Conservation (phyloP, 306 rosid species). For the Ormosia emarginata region DNA sequence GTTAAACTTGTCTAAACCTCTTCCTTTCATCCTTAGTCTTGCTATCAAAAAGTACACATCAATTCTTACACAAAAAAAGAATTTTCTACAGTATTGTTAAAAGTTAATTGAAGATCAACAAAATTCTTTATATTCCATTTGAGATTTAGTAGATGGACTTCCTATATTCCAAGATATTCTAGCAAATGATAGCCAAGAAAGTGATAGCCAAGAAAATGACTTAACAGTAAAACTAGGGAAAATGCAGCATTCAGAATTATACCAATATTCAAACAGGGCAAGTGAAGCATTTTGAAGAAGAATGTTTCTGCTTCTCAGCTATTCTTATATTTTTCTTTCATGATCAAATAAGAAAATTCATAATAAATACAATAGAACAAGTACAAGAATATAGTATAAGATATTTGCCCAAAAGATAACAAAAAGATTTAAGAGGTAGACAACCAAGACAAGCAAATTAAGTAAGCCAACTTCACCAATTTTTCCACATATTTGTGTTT, state of each 20-base stretch:
- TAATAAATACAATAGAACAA: not conserved
- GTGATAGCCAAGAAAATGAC: not conserved
- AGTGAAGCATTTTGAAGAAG: constrained; percentile 3
- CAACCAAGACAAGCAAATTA: not conserved
- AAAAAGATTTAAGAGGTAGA: not conserved
- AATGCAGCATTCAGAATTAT: not conserved
- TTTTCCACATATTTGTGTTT: not conserved
- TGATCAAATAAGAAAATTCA: not conserved
- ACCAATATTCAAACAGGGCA: not conserved
- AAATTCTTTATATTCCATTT: not conserved
- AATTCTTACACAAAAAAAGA: constrained; percentile 57
- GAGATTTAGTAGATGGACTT: not conserved
- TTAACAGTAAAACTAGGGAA: not conserved
- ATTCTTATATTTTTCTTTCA: not conserved
- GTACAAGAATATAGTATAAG: not conserved
- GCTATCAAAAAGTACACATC: constrained; percentile 71
- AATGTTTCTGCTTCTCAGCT: not conserved
- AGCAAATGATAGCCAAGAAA: not conserved
- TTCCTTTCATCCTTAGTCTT: constrained; percentile 69
- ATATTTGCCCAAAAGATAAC: not conserved
- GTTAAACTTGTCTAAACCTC: constrained; percentile 56
- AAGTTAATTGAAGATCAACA: not conserved
- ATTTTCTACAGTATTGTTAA: constrained; percentile 47
- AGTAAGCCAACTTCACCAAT: not conserved
- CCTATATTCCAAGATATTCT: not conserved